Percentiles rank a stretch among this genome's conserved stretches.
These are phyloP conservation scores for Thalia dealbata DNA, from an alignment of 176 grass and related monocot species.

Conservation along the genomic window DNA sequence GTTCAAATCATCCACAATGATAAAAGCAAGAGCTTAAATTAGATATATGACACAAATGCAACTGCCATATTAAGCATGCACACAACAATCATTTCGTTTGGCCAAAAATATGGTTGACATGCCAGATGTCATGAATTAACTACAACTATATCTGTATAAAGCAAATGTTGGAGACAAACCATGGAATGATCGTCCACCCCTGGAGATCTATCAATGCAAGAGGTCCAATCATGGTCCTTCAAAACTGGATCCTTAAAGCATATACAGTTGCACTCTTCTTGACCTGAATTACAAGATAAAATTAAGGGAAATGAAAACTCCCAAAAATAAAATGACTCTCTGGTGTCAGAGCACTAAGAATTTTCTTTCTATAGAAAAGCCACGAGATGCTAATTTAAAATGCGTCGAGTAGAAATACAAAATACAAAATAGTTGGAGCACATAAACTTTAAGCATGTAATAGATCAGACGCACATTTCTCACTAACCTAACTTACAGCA, in stretches of 20 bases:
- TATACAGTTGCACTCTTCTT: conserved; percentile 79
- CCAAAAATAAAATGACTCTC: background rate
- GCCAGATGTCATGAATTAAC: background rate
- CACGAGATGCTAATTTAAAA: background rate
- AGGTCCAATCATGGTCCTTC: conserved; percentile 72
- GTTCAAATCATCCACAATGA: background rate
- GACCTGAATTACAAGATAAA: conserved; percentile 26
- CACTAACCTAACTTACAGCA: background rate
- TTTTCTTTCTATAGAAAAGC: background rate
- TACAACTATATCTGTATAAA: background rate
- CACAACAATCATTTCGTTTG: background rate
- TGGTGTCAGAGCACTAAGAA: no score
- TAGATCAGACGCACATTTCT: background rate
- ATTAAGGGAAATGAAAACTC: conserved; percentile 4
- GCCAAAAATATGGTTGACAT: background rate
- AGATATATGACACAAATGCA: background rate
- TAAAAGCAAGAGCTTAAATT: background rate
- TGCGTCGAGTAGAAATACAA: background rate
- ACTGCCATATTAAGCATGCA: background rate
- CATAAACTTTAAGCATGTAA: background rate
- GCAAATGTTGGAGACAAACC: conserved; percentile 23
- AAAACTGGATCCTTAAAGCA: conserved; percentile 91
- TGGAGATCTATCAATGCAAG: conserved; percentile 78
- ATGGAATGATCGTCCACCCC: conserved; percentile 71
- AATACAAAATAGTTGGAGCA: background rate